phyloP scores from a whole-genome alignment of 495 filamentous ascomycete species.

The Cladorrhinum samala region DNA sequence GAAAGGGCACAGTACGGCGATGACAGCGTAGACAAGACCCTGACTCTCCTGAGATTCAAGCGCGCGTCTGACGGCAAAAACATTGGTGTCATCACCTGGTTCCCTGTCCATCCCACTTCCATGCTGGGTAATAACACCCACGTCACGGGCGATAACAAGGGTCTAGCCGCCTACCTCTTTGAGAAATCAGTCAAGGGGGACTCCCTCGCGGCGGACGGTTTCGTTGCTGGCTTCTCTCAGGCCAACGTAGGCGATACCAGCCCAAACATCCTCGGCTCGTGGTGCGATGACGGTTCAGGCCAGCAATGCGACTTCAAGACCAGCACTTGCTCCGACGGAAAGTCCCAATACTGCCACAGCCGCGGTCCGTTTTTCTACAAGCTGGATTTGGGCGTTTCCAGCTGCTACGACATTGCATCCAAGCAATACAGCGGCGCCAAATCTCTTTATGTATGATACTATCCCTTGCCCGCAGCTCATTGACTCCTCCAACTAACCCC shows the following conservation, averaged over 20 bases:
- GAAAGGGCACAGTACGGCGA: slow-evolving; percentile 66
- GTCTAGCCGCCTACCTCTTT: slow-evolving; percentile 76
- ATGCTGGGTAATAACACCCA: slow-evolving; percentile 90
- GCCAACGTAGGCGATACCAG: slow-evolving; percentile 90
- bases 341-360: slow-evolving; percentile 70
- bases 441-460: slow-evolving; percentile 48
- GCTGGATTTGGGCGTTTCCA: slow-evolving; percentile 63
- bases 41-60: slow-evolving; percentile 80
- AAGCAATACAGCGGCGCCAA: slow-evolving; percentile 60
- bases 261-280: slow-evolving; percentile 82
- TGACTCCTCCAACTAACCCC: slow-evolving; percentile 3
- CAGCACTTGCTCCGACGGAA: slow-evolving; percentile 70
- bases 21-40: slow-evolving; percentile 68
- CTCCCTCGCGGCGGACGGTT: slow-evolving; percentile 45
- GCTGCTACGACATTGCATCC: slow-evolving; percentile 68
- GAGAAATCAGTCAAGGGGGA: slow-evolving; percentile 60
- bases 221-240: slow-evolving; percentile 90
- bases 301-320: slow-evolving; percentile 59
- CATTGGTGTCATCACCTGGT: slow-evolving; percentile 81
- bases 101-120: slow-evolving; percentile 87
- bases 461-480: neutral
- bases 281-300: slow-evolving; percentile 69
- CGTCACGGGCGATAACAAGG: slow-evolving; percentile 94
- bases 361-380: slow-evolving; percentile 69
- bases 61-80: slow-evolving; percentile 54